A percentile compares a stretch with the other conserved stretches of the same genome.
Conservation (phyloP, 768 basidiomycete species). For the Lentinula sp. region DNA sequence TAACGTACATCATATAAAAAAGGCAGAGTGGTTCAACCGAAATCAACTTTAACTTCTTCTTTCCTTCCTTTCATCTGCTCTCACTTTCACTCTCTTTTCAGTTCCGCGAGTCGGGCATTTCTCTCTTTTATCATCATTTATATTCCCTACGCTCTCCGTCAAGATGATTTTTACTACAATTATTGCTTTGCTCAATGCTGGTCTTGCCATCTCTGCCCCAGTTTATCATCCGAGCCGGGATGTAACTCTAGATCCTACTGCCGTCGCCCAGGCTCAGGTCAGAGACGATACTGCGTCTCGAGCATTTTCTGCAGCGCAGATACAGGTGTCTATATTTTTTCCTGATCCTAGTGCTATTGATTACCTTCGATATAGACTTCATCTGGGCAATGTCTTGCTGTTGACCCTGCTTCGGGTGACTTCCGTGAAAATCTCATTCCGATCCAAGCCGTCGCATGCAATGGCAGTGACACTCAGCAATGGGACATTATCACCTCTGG, state of each 20-base stretch:
- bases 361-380: conserved; percentile 11
- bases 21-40: background rate
- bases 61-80: background rate
- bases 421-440: conserved; percentile 19
- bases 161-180: conserved; percentile 14
- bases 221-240: conserved; percentile 6
- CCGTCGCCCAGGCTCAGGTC: conserved; percentile 14
- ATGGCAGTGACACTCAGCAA: conserved; percentile 14
- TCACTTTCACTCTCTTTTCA: conserved; percentile 2
- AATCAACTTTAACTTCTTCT: background rate
- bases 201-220: conserved; percentile 12
- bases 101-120: conserved; percentile 9
- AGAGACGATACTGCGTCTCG: conserved; percentile 15
- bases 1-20: background rate
- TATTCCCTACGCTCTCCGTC: background rate
- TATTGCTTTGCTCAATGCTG: conserved; percentile 13
- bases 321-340: conserved; percentile 9
- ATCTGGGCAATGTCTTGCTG: conserved; percentile 16
- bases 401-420: conserved; percentile 16
- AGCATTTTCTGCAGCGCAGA: conserved; percentile 14
- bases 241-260: conserved; percentile 10
- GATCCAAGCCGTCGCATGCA: conserved; percentile 11
- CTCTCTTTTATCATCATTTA: background rate
- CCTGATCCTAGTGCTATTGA: background rate
- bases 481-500: conserved; percentile 18